Evolutionary conservation across 495 filamentous ascomycete genomes (phyloP), one percentile per base, ranked within the genome.

Genomic region (Lasiosphaeria hispida): DNA sequence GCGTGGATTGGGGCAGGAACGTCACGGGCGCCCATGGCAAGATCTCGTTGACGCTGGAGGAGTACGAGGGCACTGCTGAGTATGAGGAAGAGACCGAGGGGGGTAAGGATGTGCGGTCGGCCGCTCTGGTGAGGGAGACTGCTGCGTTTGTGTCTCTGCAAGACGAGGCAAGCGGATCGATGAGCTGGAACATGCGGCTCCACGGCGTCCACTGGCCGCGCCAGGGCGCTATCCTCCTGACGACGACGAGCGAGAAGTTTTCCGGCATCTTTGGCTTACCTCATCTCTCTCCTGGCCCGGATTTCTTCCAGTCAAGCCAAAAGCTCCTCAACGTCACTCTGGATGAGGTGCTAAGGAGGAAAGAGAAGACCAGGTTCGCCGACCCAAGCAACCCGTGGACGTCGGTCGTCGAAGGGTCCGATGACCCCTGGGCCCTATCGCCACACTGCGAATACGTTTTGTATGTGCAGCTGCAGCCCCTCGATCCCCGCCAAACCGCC

Each of bases 221-320:
- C 23, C 80, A 84, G 45, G 94, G 94, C 3, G 79, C 81, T 5
- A 85, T 95, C 41, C 71, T 97, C 13, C 69, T 97, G 51, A 89
- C 85, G 7, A 97, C 94, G 0, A 90, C 92, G 10, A 95, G 89
- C 65, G 89, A 96, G 68, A 96, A 95, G 74, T 97, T 92, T 68
- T 80, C 86, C 17, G 94, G 94, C 38, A 83, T 97, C 34, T 95
- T 96, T 67, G 85, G 87, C 18, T 72, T 97, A 57, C 92, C 94
- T 17, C 91, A 97, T 72, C 82, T 98, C 33, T 76, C 86, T 7
- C 78, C 89, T 11, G 85, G 83, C 11, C 65, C 79, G 14, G 79
- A 84, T 45, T 82, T 83, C 13, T 97, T 88, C 69, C 75, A 83
- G 37, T 72, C 85, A 1, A 83, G 87, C 19, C 85, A 88, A 58